Evolutionary conservation across 1,139 yeast species (phyloP), one percentile per base, ranked within the genome.

Genomic region (Yamadazyma aaseri): DNA sequence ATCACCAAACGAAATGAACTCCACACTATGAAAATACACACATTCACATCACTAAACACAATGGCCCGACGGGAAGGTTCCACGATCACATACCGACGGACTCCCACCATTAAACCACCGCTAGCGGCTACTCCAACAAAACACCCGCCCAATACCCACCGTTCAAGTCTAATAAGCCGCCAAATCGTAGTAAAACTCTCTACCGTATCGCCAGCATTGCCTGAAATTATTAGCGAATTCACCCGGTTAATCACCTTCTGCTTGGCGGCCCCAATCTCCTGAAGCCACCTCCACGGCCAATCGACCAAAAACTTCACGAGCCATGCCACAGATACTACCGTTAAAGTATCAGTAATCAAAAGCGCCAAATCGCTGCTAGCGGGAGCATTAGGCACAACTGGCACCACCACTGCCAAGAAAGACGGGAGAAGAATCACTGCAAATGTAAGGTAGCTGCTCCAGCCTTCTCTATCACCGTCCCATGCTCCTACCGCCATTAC

Each of bases 281-380:
- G 38, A 11, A 55, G 39, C 70, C 69, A 62, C 10, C 44, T 44
- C 61, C 65, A 63, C 1, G 70, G 69, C 69, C 68, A 63, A 30
- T 63, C 67, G 17, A 55, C 49, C 2, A 56, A 44, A 26, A 52
- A 49, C 33, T 51, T 54, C 10, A 63, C 56, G 3, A 55, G 46
- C 53, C 58, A 54, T 9, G 63, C 51, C 2, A 61, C 53, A 3
- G 60, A 34, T 10, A 59, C 28, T 7, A 63, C 51, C 20, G 59
- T 49, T 18, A 63, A 38, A 3, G 53, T 42, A 35, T 63, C 65
- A 14, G 65, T 58, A 15, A 61, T 41, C 20, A 58, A 37, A 16
- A 45, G 28, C 3, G 49, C 48, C 3, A 44, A 17, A 25, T 45
- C 50, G 5, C 29, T 29, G 14, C 28, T 32, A 4, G 42, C 32